Percentiles rank a stretch among this genome's conserved stretches.
phyloP scores from a whole-genome alignment of 768 basidiomycete species.

The Lactarius sp. region DNA sequence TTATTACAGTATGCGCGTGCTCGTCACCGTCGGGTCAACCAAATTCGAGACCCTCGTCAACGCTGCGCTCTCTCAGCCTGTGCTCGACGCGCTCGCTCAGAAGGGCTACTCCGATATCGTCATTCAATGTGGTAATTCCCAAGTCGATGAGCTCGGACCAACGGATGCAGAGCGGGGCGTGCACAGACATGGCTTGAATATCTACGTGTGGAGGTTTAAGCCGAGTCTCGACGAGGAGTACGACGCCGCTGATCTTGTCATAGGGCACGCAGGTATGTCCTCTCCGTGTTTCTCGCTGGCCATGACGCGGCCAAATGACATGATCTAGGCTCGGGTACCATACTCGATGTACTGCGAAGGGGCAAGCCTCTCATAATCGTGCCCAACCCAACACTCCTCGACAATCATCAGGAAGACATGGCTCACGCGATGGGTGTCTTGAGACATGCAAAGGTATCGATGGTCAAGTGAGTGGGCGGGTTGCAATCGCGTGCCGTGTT shows the following conservation, averaged over 20 bases:
- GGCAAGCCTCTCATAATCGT: slow-evolving; percentile 79
- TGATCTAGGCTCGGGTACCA: slow-evolving; percentile 81
- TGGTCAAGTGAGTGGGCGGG: slow-evolving; percentile 50
- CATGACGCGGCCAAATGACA: background rate
- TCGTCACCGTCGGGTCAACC: slow-evolving; percentile 91
- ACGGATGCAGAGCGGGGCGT: slow-evolving; percentile 17
- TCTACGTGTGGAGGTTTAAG: slow-evolving; percentile 73
- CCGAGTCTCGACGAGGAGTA: slow-evolving; percentile 64
- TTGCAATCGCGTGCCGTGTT: background rate
- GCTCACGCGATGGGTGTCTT: slow-evolving; percentile 59
- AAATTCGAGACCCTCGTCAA: slow-evolving; percentile 73
- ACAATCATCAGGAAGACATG: slow-evolving; percentile 92
- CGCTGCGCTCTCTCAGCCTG: slow-evolving; percentile 49
- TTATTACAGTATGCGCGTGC: slow-evolving; percentile 36
- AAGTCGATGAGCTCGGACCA: slow-evolving; percentile 36
- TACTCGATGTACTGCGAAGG: slow-evolving; percentile 77
- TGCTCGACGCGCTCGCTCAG: slow-evolving; percentile 47
- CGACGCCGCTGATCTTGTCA: slow-evolving; percentile 65
- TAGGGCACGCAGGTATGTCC: slow-evolving; percentile 86
- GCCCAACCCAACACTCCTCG: slow-evolving; percentile 82
- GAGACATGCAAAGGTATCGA: slow-evolving; percentile 54
- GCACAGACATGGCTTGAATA: slow-evolving; percentile 40
- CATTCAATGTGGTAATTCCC: slow-evolving; percentile 76
- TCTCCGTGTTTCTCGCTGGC: background rate
- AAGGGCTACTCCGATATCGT: slow-evolving; percentile 58